Percentiles rank a stretch among this genome's conserved stretches.
Evolutionary conservation across 2,329 filamentous ascomycete species (phyloP).

Genomic region (Cryphonectria nitschkei): DNA sequence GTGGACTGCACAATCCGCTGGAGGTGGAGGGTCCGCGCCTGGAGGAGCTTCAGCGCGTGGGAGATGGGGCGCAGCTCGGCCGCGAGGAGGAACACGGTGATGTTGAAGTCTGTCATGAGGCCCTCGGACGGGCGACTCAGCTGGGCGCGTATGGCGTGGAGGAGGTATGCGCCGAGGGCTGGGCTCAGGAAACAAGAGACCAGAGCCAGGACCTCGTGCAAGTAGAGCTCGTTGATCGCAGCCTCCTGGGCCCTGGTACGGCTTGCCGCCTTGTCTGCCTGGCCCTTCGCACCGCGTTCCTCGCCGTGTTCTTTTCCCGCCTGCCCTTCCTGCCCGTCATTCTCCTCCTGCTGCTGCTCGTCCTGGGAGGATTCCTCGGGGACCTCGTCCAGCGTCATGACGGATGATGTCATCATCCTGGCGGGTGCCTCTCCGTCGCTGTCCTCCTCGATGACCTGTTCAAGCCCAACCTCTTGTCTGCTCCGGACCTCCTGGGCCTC

Average conservation of each 20-base stretch:
- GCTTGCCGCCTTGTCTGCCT: constrained; percentile 1
- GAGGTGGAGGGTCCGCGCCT: constrained; percentile 77
- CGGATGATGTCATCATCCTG: constrained; percentile 33
- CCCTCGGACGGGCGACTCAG: constrained; percentile 84
- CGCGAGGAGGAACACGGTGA: constrained; percentile 86
- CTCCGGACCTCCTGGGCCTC: constrained; percentile 67
- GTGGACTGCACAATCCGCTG: constrained; percentile 71
- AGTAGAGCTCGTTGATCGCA: constrained; percentile 67
- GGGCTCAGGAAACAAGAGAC: constrained; percentile 80
- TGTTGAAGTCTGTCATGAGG: constrained; percentile 88
- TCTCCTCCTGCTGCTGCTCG: constrained; percentile 23
- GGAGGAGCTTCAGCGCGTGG: constrained; percentile 80
- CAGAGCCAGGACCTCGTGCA: constrained; percentile 76
- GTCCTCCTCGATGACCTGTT: constrained; percentile 49
- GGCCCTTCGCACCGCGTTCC: constrained; percentile 27
- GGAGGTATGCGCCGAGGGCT: constrained; percentile 76
- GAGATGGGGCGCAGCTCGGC: constrained; percentile 83
- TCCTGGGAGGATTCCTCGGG: constrained; percentile 34
- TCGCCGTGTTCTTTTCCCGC: constrained; percentile 31
- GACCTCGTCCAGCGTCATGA: constrained; percentile 45
- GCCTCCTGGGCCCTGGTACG: constrained; percentile 35
- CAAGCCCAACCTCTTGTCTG: constrained; percentile 49
- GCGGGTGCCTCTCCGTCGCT: constrained; percentile 31
- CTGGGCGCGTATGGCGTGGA: constrained; percentile 80
- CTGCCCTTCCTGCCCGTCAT: constrained; percentile 27